Evolutionary conservation across 106 monocot species (phyloP), one percentile per base, ranked within the genome.

Genomic region (Dendrobium catenatum): DNA sequence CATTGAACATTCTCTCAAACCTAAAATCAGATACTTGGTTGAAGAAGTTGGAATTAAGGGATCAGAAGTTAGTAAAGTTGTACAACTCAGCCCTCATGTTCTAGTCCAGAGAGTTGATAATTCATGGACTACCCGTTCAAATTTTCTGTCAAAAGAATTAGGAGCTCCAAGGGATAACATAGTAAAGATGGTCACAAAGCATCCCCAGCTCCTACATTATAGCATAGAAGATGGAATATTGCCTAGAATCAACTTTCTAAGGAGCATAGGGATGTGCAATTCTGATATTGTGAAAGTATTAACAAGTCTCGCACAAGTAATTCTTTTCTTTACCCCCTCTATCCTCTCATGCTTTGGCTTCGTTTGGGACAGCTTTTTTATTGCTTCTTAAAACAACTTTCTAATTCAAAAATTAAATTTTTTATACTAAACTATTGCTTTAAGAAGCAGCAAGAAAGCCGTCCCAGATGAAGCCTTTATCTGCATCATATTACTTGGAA

Each of bases 141-240:
- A 54, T 47, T 95, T 93, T 84, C 81, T 99, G 15, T 95, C 98
- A n/a, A 91, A 88, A 59, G 95, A 99, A 85, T 61, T 99, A 33
- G 95, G 91, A 19, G 98, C 98, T 68, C 87, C 98, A 2, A 89
- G 93, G 80, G 92, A 95, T 70, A 95, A 51, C 79, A 86, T 99
- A 70, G 95, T 93, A 27, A 99, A 93, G 72, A 95, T 99, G 98
- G 93, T 99, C 61, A 95, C 88, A 31, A 99, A 95, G 68, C 98
- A 99, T 75, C 98, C 98, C 13, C 98, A 99, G 81, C 87, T 99
- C 49, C 93, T 99, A 29, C 98, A 99, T 79, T 99, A 99, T 79
- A 99, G 98, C 79, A 99, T 99, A 78, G 93, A 95, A 82, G 91
- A 93, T 90, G 98, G 95, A 40, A 99, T 99, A 75, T 85, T 86